A percentile compares a stretch with the other conserved stretches of the same genome.
Conservation (phyloP, 371 early-diverging fungal species). For the Haplosporangium sp. region DNA sequence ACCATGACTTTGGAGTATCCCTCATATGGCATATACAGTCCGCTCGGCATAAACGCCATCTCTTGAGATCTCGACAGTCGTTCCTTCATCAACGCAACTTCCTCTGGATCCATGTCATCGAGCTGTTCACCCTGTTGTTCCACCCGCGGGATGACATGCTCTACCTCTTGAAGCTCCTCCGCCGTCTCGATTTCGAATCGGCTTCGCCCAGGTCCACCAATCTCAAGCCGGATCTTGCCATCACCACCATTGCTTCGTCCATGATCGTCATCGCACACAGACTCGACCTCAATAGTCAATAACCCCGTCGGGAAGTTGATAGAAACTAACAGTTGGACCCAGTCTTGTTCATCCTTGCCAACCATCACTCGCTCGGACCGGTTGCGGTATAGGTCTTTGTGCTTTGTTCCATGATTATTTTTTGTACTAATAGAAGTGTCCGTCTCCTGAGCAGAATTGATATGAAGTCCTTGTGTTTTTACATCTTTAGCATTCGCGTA, state of each 20-base stretch:
- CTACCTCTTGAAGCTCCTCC: constrained; percentile 6
- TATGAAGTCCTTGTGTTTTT: not conserved
- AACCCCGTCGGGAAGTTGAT: constrained; percentile 43
- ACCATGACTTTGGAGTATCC: constrained; percentile 26
- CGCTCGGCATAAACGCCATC: constrained; percentile 45
- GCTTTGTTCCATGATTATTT: not conserved
- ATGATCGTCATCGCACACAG: constrained; percentile 29
- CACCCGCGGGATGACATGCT: constrained; percentile 13
- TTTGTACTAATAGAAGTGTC: no score
- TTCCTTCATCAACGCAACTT: constrained; percentile 12
- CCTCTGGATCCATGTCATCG: constrained; percentile 3
- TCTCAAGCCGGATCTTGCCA: constrained; percentile 25
- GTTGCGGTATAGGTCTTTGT: constrained; percentile 17
- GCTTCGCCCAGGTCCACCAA: constrained; percentile 22
- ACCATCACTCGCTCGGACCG: constrained; percentile 18
- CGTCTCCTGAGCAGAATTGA: not conserved
- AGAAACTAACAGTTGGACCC: constrained; percentile 34
- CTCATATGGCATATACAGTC: constrained; percentile 39
- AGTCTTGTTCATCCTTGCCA: constrained; percentile 30
- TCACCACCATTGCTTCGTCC: constrained; percentile 3
- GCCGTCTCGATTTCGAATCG: constrained; percentile 40
- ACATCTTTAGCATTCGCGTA: not conserved
- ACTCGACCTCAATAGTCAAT: constrained; percentile 42
- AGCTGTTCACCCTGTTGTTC: not conserved
- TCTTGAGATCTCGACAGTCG: constrained; percentile 20